A percentile compares a stretch with the other conserved stretches of the same genome.
These are phyloP conservation scores for Saprolegnia diclina DNA, from an alignment of 352 stramenopile species.

Conservation along the genomic window DNA sequence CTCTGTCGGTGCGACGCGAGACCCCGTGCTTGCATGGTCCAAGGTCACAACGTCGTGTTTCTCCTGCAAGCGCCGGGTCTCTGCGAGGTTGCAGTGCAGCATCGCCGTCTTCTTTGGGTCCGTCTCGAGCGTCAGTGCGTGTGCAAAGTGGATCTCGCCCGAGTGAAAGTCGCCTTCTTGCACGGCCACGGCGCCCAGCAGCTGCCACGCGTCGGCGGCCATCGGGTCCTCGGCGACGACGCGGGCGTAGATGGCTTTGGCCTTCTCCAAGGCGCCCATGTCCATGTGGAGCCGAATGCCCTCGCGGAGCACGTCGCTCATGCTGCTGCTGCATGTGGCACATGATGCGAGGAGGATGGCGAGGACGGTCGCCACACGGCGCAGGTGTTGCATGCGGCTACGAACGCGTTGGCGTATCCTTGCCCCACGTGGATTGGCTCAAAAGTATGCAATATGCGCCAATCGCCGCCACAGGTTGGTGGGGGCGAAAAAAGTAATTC, in stretches of 20 bases:
- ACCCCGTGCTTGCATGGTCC: not conserved
- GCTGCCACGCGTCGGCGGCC: constrained; percentile 8
- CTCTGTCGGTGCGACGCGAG: not conserved
- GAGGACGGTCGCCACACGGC: not conserved
- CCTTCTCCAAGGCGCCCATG: not conserved
- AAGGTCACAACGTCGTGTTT: not conserved
- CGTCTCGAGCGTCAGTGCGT: not conserved
- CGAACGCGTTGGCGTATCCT: not conserved
- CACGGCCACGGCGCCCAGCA: not conserved
- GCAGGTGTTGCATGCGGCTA: not conserved
- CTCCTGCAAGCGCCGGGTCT: constrained; percentile 3
- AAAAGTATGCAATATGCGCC: not conserved
- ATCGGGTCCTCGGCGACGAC: not conserved
- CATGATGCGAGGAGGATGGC: not conserved
- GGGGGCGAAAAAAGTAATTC: constrained; percentile 1
- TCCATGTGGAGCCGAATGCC: not conserved
- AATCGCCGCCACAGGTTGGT: not conserved
- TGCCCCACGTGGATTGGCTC: not conserved
- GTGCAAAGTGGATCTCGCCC: constrained; percentile 16
- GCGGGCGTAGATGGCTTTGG: constrained; percentile 3
- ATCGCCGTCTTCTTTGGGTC: not conserved
- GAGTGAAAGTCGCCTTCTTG: constrained; percentile 11
- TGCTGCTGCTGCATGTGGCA: not conserved
- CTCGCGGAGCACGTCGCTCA: not conserved
- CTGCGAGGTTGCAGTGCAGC: constrained; percentile 25